Base-by-base conservation (phyloP, 1,139 yeast genomes). In the Yamadazyma oceani region DNA sequence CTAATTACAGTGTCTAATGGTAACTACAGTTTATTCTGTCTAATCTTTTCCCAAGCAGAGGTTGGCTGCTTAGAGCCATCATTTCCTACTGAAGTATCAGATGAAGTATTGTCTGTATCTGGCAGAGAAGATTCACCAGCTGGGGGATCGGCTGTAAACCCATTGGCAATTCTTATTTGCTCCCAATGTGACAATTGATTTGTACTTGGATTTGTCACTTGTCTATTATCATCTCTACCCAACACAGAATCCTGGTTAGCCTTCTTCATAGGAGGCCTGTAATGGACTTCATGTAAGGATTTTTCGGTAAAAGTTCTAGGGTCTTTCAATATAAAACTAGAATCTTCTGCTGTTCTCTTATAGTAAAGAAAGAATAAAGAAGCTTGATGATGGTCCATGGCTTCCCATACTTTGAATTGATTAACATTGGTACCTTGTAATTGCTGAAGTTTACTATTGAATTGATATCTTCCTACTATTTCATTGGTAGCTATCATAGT, bases 281-380 rank as follows among this genome's bases (percentile, higher is more conserved):
- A 59, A 26, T 53, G 57, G 6, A 62, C 66, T 41, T 64, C 60
- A 37, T 64, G 63, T 31, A 49, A 37, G 1, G 44, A 32, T 22
- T 52, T 45, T 30, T 52, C 57, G 6, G 62, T 59, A 37, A 54
- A 55, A 0, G 51, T 52, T 38, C 72, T 51, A 2, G 75, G 75
- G 40, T 71, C 74, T 32, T 60, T 59, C 34, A 69, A 49, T 3
- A 65, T 62, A 41, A 51, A 61, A 31, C 57, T 51, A 2, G 71
- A 64, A 41, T 70, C 70, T 11, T 55, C 53, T 5, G 64, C 53
- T 2, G 73, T 54, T 39, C 59, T 58, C 26, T 55, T 46, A 48
- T 57, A 70, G 51, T 70, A 70, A 17, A 67, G 43, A 39, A 56
- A 65, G 45, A 64, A 69, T 34, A 66, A 48, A 3, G 68, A 61